Base-by-base conservation (phyloP, 108 stramenopile genomes). In the Phaeodactylum tricornutum region DNA sequence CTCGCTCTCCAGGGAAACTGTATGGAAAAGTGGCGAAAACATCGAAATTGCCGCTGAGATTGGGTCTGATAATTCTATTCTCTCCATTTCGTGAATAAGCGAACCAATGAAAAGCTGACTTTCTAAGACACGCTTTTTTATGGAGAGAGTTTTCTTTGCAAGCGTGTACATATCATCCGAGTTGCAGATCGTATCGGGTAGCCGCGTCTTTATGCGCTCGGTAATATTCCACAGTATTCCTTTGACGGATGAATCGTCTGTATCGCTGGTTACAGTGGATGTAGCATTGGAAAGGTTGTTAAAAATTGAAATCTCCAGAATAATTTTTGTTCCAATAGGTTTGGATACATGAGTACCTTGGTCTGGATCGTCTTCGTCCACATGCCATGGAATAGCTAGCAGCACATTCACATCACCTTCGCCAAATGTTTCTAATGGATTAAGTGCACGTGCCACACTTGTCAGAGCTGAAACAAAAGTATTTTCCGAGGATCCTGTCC, bases 351-450 rank as follows among this genome's bases (percentile, higher is more conserved):
- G 20, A 12, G 33, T 34, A 12, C 8, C 9, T 26, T 11, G 38
- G 26, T 40, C 34, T 8, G 36, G 22, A 35, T 41, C 23, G 16
- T 47, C 46, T 2, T 46, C 43, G 32, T 44, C 42, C 11, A n/a
- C 22, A 19, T 29, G 19, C 69, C 69, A 75, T n/a, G 74, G 64
- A 20, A 42, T 34, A 2, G 51, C 55, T 1, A 47, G 42, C 35
- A 69, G 47, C 34, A 75, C 40, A 30, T 66, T 58, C 4, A 75
- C 54, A 37, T 75, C 74, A 12, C 74, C 74, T 24, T 31, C 56
- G 14, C 32, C 27, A 27, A 75, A 69, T 4, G 53, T 38, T 2
- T 5, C 27, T 1, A 16, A 12, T 24, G 12, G 7, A 33, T 32
- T n/a, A 25, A 35, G 4, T 16, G 7, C 8, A 11, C 4, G 4